phyloP scores from a whole-genome alignment of 2,329 filamentous ascomycete species.

The Penicillium sp. region DNA sequence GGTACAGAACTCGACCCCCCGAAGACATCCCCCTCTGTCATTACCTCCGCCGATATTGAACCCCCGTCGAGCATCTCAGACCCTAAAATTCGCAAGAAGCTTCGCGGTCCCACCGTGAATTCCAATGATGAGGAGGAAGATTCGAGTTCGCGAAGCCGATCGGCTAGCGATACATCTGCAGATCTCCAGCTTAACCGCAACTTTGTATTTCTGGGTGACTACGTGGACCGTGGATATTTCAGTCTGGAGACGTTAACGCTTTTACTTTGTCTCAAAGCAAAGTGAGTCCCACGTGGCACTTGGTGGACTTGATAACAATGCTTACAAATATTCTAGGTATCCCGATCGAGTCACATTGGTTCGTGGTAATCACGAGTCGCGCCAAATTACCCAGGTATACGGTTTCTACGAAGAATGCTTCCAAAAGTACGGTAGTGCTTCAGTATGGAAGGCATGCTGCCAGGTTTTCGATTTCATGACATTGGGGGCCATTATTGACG shows the following conservation, averaged over 20 bases:
- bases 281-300: conserved; percentile 38
- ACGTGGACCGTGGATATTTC: conserved; percentile 67
- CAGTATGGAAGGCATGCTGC: conserved; percentile 94
- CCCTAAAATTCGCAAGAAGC: conserved; percentile 76
- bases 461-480: conserved; percentile 97
- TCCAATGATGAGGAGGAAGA: conserved; percentile 30
- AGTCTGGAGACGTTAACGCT: conserved; percentile 65
- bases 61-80: conserved; percentile 82
- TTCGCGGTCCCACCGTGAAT: conserved; percentile 45
- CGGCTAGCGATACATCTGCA: conserved; percentile 24
- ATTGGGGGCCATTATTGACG: conserved; percentile 72
- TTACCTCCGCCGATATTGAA: conserved; percentile 85
- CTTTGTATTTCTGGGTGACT: conserved; percentile 65
- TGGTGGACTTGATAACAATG: background rate
- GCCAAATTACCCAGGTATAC: conserved; percentile 94
- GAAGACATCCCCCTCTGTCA: conserved; percentile 61
- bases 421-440: conserved; percentile 89
- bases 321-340: conserved; percentile 48
- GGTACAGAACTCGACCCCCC: conserved; percentile 63
- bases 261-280: conserved; percentile 63
- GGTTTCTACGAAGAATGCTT: conserved; percentile 97
- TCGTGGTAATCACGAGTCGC: conserved; percentile 87
- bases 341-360: conserved; percentile 95
- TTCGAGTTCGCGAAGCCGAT: conserved; percentile 22
- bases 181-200: conserved; percentile 52